These are phyloP conservation scores for Galeopsis tetrahit DNA, from an alignment of 257 asterid genomes.

Conservation along the genomic window DNA sequence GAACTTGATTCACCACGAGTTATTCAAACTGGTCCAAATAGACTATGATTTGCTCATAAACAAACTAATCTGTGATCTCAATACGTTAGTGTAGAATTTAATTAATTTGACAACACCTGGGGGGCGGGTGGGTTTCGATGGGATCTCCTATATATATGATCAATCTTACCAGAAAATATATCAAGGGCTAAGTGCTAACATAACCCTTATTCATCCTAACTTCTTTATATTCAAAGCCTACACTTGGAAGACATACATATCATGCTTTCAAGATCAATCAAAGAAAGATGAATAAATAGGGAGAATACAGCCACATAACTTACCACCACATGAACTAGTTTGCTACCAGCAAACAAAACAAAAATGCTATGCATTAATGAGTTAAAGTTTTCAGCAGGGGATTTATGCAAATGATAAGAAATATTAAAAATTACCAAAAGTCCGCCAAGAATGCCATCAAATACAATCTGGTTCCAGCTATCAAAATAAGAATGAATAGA, in stretches of 20 bases:
- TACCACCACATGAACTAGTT: neutral
- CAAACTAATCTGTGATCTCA: neutral
- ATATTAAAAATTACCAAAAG: constrained; percentile 60
- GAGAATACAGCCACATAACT: neutral
- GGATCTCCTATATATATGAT: neutral
- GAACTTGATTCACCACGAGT: neutral
- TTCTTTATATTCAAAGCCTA: neutral
- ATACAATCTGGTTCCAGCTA: constrained; percentile 74
- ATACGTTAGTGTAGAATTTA: neutral
- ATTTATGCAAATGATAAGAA: constrained; percentile 9
- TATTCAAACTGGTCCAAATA: constrained; percentile 4
- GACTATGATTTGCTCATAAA: constrained; percentile 7
- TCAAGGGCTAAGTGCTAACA: neutral
- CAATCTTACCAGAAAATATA: neutral
- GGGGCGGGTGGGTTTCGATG: neutral
- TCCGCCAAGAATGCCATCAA: constrained; percentile 85
- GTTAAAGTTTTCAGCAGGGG: neutral
- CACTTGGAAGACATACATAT: neutral
- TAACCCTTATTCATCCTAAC: neutral
- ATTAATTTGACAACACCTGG: neutral
- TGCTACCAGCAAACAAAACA: constrained; percentile 20
- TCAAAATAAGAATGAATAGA: constrained; percentile 69
- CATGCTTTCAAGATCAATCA: constrained; percentile 5
- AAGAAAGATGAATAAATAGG: neutral
- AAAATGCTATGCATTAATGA: constrained; percentile 7